Evolutionary conservation across 306 rosid species (phyloP), one percentile per base, ranked within the genome.

Genomic region (Corylus americana): DNA sequence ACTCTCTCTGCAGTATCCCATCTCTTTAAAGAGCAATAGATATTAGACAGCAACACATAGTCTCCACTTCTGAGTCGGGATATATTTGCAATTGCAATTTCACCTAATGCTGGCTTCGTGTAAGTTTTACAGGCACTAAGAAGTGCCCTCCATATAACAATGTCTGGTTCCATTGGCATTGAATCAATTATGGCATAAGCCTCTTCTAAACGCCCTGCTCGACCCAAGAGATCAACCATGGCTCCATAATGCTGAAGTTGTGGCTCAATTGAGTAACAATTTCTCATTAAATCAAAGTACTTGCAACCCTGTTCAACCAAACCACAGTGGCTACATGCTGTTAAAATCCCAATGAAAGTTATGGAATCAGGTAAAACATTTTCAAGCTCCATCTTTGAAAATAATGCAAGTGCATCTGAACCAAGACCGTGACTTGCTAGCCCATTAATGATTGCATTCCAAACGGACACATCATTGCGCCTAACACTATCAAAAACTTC

Each of bases 391-490:
- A 92, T 90, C 85, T 81, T 84, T 10, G 89, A 82, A 66, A 92
- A 92, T 35, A 88, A 25, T 18, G 7, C 63, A 12, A 77, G 73
- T 8, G 91, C 90, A 66, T 92, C 91, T 81, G 67, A 57, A 47
- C 85, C 89, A 77, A 85, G 94, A n/a, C 94, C 97, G 7, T 92
- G 92, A 78, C 80, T 79, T 5, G 94, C 97, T 42, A 92, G 77
- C 58, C 94, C 94, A 82, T 86, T 83, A 17, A 92, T 87, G 92
- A 92, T 88, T 59, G 91, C 89, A 80, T 92, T 92, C 94, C 94
- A 92, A 84, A 92, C 86, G 2, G 92, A 92, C 22, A 88, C 87
- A 25, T 90, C 83, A 83, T 82, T 71, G 2, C 73, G 89, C 49
- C 3, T 79, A 27, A 74, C 80, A 22, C 44, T 51, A 6, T 80